Conservation (phyloP, 1,284 basidiomycete genomes). For the Ceratobasidium sp. region DNA sequence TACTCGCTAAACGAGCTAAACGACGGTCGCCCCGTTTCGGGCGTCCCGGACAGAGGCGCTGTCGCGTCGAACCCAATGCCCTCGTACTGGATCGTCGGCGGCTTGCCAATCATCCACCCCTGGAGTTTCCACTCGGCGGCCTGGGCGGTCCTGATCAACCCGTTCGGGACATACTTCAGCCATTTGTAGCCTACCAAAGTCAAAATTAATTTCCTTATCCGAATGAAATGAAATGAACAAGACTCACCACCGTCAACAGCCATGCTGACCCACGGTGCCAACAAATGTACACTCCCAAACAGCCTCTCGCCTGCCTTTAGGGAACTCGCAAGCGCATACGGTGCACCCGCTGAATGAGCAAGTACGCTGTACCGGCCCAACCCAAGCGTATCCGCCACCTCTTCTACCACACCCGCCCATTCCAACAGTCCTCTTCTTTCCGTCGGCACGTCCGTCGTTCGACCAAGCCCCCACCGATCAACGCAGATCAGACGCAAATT, state of each 20-base stretch:
- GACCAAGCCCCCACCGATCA: slow-evolving; percentile 95
- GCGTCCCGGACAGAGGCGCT: slow-evolving; percentile 46
- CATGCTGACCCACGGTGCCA: slow-evolving; percentile 96
- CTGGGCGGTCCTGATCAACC: slow-evolving; percentile 91
- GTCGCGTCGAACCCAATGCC: slow-evolving; percentile 75
- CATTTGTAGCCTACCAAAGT: slow-evolving; percentile 82
- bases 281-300: slow-evolving; percentile 81
- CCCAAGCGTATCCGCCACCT: slow-evolving; percentile 81
- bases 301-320: slow-evolving; percentile 76
- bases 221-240: slow-evolving; percentile 4
- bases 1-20: slow-evolving; percentile 71
- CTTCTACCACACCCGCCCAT: slow-evolving; percentile 89
- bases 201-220: slow-evolving; percentile 39
- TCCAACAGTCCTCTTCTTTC: slow-evolving; percentile 79
- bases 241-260: slow-evolving; percentile 77
- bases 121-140: slow-evolving; percentile 97
- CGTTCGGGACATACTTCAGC: slow-evolving; percentile 95
- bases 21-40: slow-evolving; percentile 31
- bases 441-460: slow-evolving; percentile 73
- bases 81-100: slow-evolving; percentile 78
- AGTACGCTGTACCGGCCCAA: slow-evolving; percentile 86
- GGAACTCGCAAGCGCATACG: slow-evolving; percentile 90
- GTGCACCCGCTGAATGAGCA: slow-evolving; percentile 96
- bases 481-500: slow-evolving; percentile 90
- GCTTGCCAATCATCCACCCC: slow-evolving; percentile 95